Base-by-base conservation (phyloP, 2,329 filamentous ascomycete species). In the Neurospora crassa region DNA sequence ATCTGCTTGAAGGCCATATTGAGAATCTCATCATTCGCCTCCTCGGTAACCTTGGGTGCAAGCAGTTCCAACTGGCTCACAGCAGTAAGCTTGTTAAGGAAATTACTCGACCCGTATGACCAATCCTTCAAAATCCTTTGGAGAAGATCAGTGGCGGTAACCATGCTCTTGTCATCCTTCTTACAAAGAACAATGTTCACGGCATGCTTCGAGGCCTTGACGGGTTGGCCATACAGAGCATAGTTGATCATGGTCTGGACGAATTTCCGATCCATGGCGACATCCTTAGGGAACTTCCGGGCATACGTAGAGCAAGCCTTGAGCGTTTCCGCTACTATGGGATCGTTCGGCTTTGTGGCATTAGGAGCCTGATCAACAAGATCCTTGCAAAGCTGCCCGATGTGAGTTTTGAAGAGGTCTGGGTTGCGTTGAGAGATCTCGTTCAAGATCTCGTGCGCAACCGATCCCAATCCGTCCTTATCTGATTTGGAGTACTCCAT, bases 231-330 rank as follows among this genome's bases (percentile, higher is more conserved):
- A 77, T 92, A 92, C 24, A 95, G 85, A 1, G 94, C 92, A 79
- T 96, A 98, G 76, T 88, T 91, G 73, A 91, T 89, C 79, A 99
- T 86, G 1, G 93, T 91, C 77, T 96, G 90, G 41, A 89, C 85
- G 76, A 98, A 95, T 75, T 92, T 92, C 71, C 91, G 89, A 73
- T 97, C 92, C 72, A 89, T 88, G 0, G 92, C 92, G 70, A 99
- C 88, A 72, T 98, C 94, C 12, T 90, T 86, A 0, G 95, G 90
- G 75, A 96, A 95, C 76, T 91, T 94, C 77, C 91, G 91, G 1
- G 94, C 92, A 79, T 97, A 99, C 1, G 92, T 93, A 11, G 95
- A 92, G 79, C 96, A 97, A 2, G 96, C 95, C 79, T 97, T 97
- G 72, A 99, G 85, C 1, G 95, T 95, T 77, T 97, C 93, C 14